These are phyloP conservation scores for Reticulomyxa filosa DNA, from an alignment of 78 protist species.

Conservation along the genomic window DNA sequence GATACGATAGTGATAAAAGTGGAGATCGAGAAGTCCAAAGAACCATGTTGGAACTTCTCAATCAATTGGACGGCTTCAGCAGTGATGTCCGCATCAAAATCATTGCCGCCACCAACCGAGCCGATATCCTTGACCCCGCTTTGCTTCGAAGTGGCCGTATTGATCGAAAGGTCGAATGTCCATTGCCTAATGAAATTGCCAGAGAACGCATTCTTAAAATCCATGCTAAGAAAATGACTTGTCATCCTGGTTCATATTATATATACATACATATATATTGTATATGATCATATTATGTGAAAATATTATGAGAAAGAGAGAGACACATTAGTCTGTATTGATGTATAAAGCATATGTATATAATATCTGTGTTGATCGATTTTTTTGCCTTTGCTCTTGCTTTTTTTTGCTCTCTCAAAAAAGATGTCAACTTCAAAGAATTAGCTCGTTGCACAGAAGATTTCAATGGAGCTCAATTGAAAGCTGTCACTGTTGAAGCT, in stretches of 20 bases:
- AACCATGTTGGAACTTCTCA: conserved; percentile 95
- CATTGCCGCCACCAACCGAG: conserved; percentile 97
- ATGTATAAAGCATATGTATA: not conserved
- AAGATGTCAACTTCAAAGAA: conserved; percentile 84
- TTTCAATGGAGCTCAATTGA: conserved; percentile 97
- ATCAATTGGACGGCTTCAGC: conserved; percentile 95
- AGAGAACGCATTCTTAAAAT: conserved; percentile 79
- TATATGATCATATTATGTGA: too few species aligned
- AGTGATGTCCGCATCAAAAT: conserved; percentile 71
- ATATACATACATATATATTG: not conserved
- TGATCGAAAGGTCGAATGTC: conserved; percentile 65
- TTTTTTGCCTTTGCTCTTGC: not conserved
- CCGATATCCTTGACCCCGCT: conserved; percentile 98
- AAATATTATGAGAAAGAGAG: not conserved
- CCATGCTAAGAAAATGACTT: conserved; percentile 86
- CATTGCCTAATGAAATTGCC: conserved; percentile 90
- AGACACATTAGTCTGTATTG: not conserved
- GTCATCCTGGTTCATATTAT: not conserved
- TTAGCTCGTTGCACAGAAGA: conserved; percentile 90
- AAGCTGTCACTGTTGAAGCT: conserved; percentile 98
- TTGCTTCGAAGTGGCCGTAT: conserved; percentile 85
- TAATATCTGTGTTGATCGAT: not conserved
- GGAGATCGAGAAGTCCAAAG: conserved; percentile 98
- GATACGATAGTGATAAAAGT: conserved; percentile 70
- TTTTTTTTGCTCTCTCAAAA: not conserved